phyloP scores from a whole-genome alignment of 1,139 yeast genomes.

The Yamadazyma taylorii region DNA sequence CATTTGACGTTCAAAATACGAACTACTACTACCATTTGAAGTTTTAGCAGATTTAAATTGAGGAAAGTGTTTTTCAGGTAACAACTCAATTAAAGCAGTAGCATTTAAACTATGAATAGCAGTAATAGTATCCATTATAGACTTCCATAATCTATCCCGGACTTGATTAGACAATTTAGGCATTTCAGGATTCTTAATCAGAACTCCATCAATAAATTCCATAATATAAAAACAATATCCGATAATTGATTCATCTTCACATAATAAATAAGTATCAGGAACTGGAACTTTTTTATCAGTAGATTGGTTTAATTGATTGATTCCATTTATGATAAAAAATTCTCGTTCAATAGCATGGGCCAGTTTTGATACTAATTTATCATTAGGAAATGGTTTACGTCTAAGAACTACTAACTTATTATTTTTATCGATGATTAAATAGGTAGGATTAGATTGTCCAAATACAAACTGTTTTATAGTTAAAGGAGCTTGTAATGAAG shows the following conservation, averaged over 20 bases:
- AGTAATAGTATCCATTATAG: conserved; percentile 52
- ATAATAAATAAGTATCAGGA: conserved; percentile 46
- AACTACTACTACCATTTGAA: conserved; percentile 14
- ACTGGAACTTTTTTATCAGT: conserved; percentile 42
- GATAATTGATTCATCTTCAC: conserved; percentile 51
- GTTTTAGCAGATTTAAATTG: conserved; percentile 36
- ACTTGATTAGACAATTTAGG: conserved; percentile 30
- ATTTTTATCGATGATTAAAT: conserved; percentile 43
- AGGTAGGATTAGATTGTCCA: conserved; percentile 72
- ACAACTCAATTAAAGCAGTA: conserved; percentile 37
- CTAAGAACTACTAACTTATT: conserved; percentile 53
- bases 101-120: conserved; percentile 56
- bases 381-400: conserved; percentile 60
- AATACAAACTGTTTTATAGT: conserved; percentile 54
- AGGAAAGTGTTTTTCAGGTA: conserved; percentile 50
- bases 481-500: conserved; percentile 20
- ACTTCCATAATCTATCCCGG: conserved; percentile 42
- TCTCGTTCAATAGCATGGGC: conserved; percentile 72
- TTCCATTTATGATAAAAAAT: conserved; percentile 52
- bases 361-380: conserved; percentile 52
- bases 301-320: conserved; percentile 32
- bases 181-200: conserved; percentile 57
- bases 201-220: conserved; percentile 62
- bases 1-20: conserved; percentile 58
- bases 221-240: conserved; percentile 59